These are phyloP conservation scores for Myriosclerotinia duriaeana DNA, from an alignment of 2,329 filamentous ascomycete genomes.

Conservation along the genomic window DNA sequence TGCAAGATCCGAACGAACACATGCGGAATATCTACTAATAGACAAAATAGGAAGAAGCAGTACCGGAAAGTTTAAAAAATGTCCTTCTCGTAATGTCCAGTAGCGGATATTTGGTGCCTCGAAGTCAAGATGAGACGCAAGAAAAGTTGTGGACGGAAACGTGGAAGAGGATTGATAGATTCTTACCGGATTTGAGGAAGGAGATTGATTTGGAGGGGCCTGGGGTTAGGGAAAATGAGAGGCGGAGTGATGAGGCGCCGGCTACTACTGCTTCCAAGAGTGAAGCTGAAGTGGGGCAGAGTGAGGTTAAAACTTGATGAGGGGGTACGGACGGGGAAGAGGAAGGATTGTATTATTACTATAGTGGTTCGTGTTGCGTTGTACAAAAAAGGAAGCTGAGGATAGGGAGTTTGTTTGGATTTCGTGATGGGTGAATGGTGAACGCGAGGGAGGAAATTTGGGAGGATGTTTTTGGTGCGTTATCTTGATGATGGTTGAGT, in stretches of 20 bases:
- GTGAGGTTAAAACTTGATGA: not conserved
- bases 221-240: not conserved
- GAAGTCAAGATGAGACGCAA: constrained; percentile 55
- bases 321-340: no score
- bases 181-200: constrained; percentile 58
- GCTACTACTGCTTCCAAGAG: not conserved
- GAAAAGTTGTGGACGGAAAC: constrained; percentile 61
- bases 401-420: constrained; percentile 10
- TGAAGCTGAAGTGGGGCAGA: constrained; percentile 2
- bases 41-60: constrained; percentile 75
- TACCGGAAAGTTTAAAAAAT: constrained; percentile 94
- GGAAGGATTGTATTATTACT: constrained; percentile 10
- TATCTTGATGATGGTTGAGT: no score
- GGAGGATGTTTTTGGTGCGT: no score
- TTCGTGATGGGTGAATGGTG: not conserved
- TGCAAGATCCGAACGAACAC: not conserved
- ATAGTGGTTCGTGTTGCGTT: not conserved
- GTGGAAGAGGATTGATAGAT: constrained; percentile 65
- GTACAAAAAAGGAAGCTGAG: constrained; percentile 9
- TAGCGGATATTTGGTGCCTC: constrained; percentile 78
- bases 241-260: not conserved
- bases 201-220: constrained; percentile 54
- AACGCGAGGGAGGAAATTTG: constrained; percentile 1
- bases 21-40: constrained; percentile 25
- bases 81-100: constrained; percentile 93